Evolutionary conservation across 495 filamentous ascomycete species (phyloP).

Genomic region (Talaromyces proteolyticus): DNA sequence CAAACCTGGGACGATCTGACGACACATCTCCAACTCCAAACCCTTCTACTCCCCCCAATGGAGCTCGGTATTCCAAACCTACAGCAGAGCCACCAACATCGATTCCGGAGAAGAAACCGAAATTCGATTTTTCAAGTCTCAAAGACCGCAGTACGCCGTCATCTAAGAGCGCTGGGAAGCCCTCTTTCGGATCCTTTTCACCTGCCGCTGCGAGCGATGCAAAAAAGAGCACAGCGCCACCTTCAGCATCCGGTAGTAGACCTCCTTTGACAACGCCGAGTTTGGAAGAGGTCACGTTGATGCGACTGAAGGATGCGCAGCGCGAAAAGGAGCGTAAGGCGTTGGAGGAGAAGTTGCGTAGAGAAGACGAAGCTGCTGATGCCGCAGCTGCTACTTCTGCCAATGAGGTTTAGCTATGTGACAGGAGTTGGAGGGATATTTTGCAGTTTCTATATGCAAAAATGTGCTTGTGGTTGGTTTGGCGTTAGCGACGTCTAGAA

Average conservation of each 20-base stretch:
- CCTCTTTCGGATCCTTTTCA: constrained; percentile 48
- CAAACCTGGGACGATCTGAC: too few relatives aligned
- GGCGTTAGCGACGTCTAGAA: too few relatives aligned
- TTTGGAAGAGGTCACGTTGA: constrained; percentile 54
- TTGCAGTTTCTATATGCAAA: too few relatives aligned
- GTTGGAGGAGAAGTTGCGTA: constrained; percentile 47
- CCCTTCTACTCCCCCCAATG: constrained; percentile 17
- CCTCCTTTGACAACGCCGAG: constrained; percentile 36
- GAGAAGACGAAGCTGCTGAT: constrained; percentile 45
- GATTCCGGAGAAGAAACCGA: constrained; percentile 16
- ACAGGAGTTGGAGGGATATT: too few relatives aligned
- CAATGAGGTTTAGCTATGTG: too few relatives aligned
- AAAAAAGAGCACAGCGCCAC: constrained; percentile 20
- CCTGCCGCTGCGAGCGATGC: constrained; percentile 25
- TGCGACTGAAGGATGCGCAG: constrained; percentile 53
- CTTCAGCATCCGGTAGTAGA: constrained; percentile 20
- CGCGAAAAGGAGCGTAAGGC: constrained; percentile 48
- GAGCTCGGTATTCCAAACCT: too few relatives aligned
- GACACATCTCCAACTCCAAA: constrained; percentile 7
- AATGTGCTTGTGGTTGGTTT: too few relatives aligned
- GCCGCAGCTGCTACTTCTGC: too few relatives aligned
- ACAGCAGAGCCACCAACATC: too few relatives aligned
- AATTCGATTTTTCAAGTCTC: constrained; percentile 32
- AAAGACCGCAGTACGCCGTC: constrained; percentile 8
- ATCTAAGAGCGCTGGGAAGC: constrained; percentile 22